Percentiles rank a stretch among this genome's conserved stretches.
These are phyloP conservation scores for Huiozyma sinensis DNA, from an alignment of 805 yeast species.

Conservation along the genomic window DNA sequence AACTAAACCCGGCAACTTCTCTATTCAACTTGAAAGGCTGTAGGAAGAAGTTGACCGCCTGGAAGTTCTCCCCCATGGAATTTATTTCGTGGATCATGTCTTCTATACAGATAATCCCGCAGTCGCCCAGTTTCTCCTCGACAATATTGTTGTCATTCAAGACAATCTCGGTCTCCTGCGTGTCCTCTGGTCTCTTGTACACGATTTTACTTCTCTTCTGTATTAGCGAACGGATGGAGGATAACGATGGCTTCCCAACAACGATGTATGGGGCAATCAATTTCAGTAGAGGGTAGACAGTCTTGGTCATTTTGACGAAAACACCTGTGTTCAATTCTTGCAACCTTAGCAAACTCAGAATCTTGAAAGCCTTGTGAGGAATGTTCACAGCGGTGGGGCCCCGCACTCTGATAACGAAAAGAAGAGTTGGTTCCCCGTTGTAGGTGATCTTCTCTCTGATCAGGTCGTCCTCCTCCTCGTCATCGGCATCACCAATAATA, in stretches of 20 bases:
- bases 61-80: conserved; percentile 54
- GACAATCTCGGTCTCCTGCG: conserved; percentile 32
- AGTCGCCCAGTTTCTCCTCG: conserved; percentile 60
- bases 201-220: conserved; percentile 65
- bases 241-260: conserved; percentile 63
- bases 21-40: conserved; percentile 59
- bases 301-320: conserved; percentile 51
- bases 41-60: conserved; percentile 48
- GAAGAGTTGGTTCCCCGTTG: conserved; percentile 38
- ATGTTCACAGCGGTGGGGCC: conserved; percentile 56
- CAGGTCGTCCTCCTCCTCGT: conserved; percentile 24
- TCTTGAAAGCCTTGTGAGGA: conserved; percentile 52
- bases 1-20: conserved; percentile 67
- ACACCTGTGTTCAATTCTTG: conserved; percentile 55
- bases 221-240: conserved; percentile 58
- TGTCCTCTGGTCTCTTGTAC: conserved; percentile 22
- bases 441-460: conserved; percentile 27
- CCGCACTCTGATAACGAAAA: conserved; percentile 57
- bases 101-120: conserved; percentile 69
- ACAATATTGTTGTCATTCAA: conserved; percentile 66
- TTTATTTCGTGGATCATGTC: conserved; percentile 66
- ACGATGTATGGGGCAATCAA: conserved; percentile 64
- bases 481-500: conserved; percentile 4
- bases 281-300: conserved; percentile 53
- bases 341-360: conserved; percentile 53